Evolutionary conservation across 176 grass and related monocot species (phyloP).

Genomic region (Carex cristatella): DNA sequence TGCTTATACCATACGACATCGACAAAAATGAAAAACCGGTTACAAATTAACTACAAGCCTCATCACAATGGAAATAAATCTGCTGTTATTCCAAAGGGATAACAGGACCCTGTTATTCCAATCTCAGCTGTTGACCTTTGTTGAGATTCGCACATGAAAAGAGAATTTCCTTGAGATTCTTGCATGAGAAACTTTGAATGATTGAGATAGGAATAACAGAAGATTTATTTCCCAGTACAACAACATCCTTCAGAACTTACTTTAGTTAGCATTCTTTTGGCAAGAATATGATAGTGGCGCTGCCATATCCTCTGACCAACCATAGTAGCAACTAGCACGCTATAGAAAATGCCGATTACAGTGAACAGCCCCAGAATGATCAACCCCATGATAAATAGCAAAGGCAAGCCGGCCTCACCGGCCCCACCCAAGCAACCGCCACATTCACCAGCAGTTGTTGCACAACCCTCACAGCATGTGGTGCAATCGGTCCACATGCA

Average conservation of each 20-base stretch:
- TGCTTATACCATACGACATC: not conserved
- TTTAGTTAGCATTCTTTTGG: conserved; percentile 88
- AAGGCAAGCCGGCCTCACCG: conserved; percentile 60
- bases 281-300: conserved; percentile 79
- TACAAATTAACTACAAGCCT: not conserved
- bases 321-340: conserved; percentile 75
- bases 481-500: conserved; percentile 96
- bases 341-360: conserved; percentile 72
- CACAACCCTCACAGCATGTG: conserved; percentile 84
- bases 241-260: conserved; percentile 15
- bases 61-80: not conserved
- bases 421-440: conserved; percentile 85
- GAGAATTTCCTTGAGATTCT: too few species aligned
- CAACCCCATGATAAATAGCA: conserved; percentile 80
- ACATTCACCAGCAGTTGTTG: conserved; percentile 69
- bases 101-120: too few species aligned
- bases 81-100: too few species aligned
- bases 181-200: too few species aligned
- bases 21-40: not conserved
- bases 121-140: too few species aligned
- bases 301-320: conserved; percentile 92
- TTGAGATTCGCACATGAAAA: too few species aligned
- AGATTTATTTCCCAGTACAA: too few species aligned
- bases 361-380: conserved; percentile 62
- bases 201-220: too few species aligned